These are phyloP conservation scores for Chytriomyces sp. DNA, from an alignment of 192 early-diverging fungal genomes.

Conservation along the genomic window DNA sequence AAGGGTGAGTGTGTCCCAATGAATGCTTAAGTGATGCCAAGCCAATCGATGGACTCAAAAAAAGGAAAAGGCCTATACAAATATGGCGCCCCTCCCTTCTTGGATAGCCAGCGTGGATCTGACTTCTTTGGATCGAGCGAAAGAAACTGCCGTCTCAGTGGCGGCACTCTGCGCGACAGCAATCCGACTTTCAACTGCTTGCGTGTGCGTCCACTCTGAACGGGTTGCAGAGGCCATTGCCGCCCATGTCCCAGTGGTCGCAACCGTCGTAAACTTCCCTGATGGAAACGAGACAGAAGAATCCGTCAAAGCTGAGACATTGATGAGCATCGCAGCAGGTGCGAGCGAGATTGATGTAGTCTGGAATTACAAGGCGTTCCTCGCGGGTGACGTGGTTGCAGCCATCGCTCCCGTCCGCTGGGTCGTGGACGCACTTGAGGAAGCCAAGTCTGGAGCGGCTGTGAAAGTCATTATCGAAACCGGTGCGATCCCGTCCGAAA, in stretches of 20 bases:
- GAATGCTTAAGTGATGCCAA: too few relatives aligned
- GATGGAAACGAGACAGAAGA: not conserved
- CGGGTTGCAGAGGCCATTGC: not conserved
- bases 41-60: too few relatives aligned
- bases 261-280: constrained; percentile 8
- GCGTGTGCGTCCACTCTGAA: constrained; percentile 9
- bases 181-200: not conserved
- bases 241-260: not conserved
- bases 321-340: not conserved
- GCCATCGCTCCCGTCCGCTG: not conserved
- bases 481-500: not conserved
- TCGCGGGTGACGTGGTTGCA: not conserved
- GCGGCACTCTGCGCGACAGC: not conserved
- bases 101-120: constrained; percentile 1
- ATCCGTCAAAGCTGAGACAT: not conserved
- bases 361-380: constrained; percentile 2
- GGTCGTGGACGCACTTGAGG: not conserved
- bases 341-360: constrained; percentile 4
- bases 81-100: not conserved
- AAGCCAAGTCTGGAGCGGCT: not conserved
- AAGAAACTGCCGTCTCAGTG: not conserved
- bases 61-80: not conserved
- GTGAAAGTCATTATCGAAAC: constrained; percentile 9
- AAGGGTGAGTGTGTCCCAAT: too few relatives aligned
- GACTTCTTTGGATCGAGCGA: not conserved